Evolutionary conservation across 805 yeast genomes (phyloP), one percentile per base, ranked within the genome.

Genomic region (Saturnispora galanensis): DNA sequence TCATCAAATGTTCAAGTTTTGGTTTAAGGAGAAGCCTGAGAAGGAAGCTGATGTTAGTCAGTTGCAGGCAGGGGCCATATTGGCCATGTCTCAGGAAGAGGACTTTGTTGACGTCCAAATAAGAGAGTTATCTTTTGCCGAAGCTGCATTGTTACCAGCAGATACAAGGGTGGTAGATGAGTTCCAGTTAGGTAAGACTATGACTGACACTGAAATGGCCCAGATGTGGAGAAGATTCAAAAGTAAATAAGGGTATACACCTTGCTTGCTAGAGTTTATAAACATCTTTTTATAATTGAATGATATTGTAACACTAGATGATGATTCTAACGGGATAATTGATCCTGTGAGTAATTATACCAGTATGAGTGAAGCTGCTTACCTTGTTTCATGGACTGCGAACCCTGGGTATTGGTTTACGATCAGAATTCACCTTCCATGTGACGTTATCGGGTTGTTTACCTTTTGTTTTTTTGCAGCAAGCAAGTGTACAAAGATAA

Each of bases 101-200:
- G 77, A 68, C 42, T 74, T 70, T 51, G 65, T 74, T 18, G 68
- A 65, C 42, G 68, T 75, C 44, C 66, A 67, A 39, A 56, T 72
- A 35, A 68, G 76, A 44, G 65, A 68, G 45, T 56, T 73, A 53
- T 70, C 78, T 8, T 74, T 74, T 53, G 77, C 77, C 10, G 80
- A 75, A 59, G 77, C 69, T 18, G 76, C 76, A 10, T 57, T 69
- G 1, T 53, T 66, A 42, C 45, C 58, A 44, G 43, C 39, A 34
- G 45, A 18, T 52, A 39, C 28, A 30, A 15, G 59, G 17, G 51
- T 63, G 29, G 65, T 60, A 44, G 61, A 59, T 44, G 62, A 58
- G 11, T 33, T 44, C 7, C 63, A 58, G 10, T 44, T 62, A 26
- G 67, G 56, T 35, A 59, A 57, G 41, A 57, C 66, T 12, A 47